Evolutionary conservation across 1,139 yeast species (phyloP).

Genomic region (Suhomyces wounanorum): DNA sequence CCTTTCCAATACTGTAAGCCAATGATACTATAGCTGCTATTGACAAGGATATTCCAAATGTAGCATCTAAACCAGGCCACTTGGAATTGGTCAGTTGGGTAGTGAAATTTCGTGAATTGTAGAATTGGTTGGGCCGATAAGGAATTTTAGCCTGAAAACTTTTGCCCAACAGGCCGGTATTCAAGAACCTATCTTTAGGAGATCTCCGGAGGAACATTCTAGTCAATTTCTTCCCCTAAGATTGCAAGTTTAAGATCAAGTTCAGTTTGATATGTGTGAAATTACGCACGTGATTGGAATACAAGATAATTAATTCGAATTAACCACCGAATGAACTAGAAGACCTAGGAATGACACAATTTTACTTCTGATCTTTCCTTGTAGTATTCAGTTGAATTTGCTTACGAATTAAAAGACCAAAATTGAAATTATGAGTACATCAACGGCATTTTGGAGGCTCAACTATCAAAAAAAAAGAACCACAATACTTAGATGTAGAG

Average conservation of each 20-base stretch:
- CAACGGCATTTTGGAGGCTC: no score
- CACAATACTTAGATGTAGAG: no score
- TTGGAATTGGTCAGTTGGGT: background rate
- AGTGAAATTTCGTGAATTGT: background rate
- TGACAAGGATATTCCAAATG: background rate
- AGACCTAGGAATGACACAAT: no score
- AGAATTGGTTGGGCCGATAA: background rate
- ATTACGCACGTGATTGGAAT: background rate
- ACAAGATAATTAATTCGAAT: background rate
- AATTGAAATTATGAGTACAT: no score
- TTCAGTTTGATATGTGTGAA: background rate
- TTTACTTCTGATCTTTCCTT: no score
- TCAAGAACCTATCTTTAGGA: background rate
- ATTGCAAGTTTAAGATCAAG: background rate
- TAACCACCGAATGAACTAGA: no score
- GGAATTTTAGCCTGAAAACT: background rate
- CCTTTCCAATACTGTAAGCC: constrained; percentile 4
- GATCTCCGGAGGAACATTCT: background rate
- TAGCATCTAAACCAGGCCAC: background rate
- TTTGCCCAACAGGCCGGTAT: background rate
- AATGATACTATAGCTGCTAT: background rate
- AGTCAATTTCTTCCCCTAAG: background rate
- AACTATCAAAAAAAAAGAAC: no score
- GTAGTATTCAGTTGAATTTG: no score
- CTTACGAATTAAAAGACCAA: no score